Evolutionary conservation across 2,329 filamentous ascomycete species (phyloP), one percentile per base, ranked within the genome.

Genomic region (Claviceps sp.): DNA sequence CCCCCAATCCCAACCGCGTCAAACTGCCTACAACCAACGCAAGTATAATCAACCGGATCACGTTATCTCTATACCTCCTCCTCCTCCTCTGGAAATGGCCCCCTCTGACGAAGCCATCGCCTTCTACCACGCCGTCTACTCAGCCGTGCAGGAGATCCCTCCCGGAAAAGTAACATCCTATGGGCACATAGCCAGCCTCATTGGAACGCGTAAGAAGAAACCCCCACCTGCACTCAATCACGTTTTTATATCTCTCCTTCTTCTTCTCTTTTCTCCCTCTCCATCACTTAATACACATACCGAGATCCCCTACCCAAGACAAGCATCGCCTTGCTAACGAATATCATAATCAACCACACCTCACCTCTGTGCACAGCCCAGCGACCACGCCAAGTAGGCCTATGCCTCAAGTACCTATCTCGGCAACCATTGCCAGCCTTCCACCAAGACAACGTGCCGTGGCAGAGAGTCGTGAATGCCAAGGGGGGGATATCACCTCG

Each of bases 381-480:
- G 62, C 74, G 85, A 2, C 81, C 84, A 1, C 80, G 90, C 53
- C 91, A 97, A 69, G 90, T 97, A 6, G 91, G 91, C 50, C 76
- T 93, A 47, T 94, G 87, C 66, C 78, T 97, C 26, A 96, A 95
- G 66, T 84, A 95, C 64, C 80, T 97, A 13, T 80, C 89, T 1
- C 62, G 70, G 6, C 73, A 78, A 53, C 60, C 71, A 0, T 65
- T 70, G 0, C 57, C 64, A 52, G 73, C 68, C 53, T 94, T 85
- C 70, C 84, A 95, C 65, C 73, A 77, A 54, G 73, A 72, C 24
- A 96, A 85, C 57, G 91, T 97, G 3, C 91, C 91, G 0, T 97
- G 91, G 91, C 91, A 97, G 72, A 76, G 93, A 53, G 87, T 97
- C 54, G 85, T 97, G 64, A 95, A 91, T 66, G 73, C 87, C 14